phyloP scores from a whole-genome alignment of 2,329 filamentous ascomycete genomes.

The Falciphora oryzae region DNA sequence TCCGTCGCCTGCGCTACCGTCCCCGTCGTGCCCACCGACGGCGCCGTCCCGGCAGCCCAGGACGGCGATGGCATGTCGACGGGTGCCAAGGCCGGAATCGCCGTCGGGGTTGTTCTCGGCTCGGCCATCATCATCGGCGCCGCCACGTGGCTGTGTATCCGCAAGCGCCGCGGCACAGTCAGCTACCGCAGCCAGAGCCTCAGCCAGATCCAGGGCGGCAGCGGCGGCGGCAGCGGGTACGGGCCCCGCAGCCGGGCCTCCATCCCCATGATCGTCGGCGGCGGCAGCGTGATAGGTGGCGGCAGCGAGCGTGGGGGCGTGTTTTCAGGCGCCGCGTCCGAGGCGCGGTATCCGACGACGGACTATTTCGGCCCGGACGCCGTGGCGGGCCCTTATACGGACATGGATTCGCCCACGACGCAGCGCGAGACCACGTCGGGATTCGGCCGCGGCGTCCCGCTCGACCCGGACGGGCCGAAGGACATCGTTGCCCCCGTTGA shows the following conservation, averaged over 20 bases:
- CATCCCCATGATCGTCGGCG: slow-evolving; percentile 10
- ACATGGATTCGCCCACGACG: slow-evolving; percentile 19
- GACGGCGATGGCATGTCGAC: slow-evolving; percentile 28
- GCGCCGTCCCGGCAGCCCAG: slow-evolving; percentile 12
- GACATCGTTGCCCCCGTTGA: slow-evolving; percentile 49
- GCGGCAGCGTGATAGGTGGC: slow-evolving; percentile 6
- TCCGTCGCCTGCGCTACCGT: slow-evolving; percentile 34
- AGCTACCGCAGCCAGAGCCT: slow-evolving; percentile 12
- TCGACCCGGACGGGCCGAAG: slow-evolving; percentile 38
- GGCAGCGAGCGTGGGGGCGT: slow-evolving; percentile 16
- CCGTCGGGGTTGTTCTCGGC: slow-evolving; percentile 42
- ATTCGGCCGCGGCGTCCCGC: slow-evolving; percentile 31
- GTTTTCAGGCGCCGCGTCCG: slow-evolving; percentile 28
- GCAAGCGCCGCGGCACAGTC: slow-evolving; percentile 24
- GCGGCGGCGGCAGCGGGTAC: background rate
- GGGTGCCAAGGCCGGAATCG: slow-evolving; percentile 53
- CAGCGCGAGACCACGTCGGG: slow-evolving; percentile 21
- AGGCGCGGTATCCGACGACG: slow-evolving; percentile 26
- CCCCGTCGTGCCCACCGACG: slow-evolving; percentile 18
- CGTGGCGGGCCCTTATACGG: slow-evolving; percentile 41
- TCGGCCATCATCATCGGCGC: slow-evolving; percentile 35
- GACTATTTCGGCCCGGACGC: slow-evolving; percentile 41
- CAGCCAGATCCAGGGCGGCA: slow-evolving; percentile 8
- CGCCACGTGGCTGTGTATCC: slow-evolving; percentile 42
- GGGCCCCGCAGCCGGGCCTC: slow-evolving; percentile 10